These are phyloP conservation scores for Fusarium continuum DNA, from an alignment of 2,329 filamentous ascomycete genomes.

Conservation along the genomic window DNA sequence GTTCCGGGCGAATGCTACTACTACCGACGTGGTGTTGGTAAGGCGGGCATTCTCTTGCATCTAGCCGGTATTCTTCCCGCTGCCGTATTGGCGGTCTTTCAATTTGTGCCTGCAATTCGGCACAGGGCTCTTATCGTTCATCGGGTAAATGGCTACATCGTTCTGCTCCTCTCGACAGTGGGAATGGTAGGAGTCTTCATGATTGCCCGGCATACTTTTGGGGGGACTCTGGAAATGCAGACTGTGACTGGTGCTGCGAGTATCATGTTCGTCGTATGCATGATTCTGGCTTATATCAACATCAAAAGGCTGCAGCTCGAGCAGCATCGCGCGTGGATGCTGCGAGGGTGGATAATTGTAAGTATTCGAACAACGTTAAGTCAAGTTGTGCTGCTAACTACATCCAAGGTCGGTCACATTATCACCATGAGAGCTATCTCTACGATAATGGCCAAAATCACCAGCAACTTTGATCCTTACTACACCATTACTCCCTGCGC, in stretches of 20 bases:
- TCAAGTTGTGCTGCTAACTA: neutral
- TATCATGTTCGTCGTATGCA: constrained; percentile 54
- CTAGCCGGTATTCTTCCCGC: constrained; percentile 57
- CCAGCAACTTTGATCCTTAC: constrained; percentile 45
- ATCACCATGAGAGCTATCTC: constrained; percentile 62
- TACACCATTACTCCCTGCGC: constrained; percentile 54
- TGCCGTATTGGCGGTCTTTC: constrained; percentile 54
- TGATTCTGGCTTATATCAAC: constrained; percentile 62
- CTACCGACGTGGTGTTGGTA: constrained; percentile 40
- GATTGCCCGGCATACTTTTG: constrained; percentile 61
- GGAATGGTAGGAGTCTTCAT: constrained; percentile 62
- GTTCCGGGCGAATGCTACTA: constrained; percentile 55
- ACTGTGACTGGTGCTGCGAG: constrained; percentile 53
- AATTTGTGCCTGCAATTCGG: constrained; percentile 59
- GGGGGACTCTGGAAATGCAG: constrained; percentile 63
- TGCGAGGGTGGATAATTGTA: constrained; percentile 62
- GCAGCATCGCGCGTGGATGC: constrained; percentile 71
- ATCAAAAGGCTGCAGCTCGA: constrained; percentile 70
- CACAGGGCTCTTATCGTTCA: constrained; percentile 63
- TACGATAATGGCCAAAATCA: constrained; percentile 52
- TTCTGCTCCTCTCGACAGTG: constrained; percentile 58
- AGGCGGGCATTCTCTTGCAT: constrained; percentile 57
- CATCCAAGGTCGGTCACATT: constrained; percentile 54
- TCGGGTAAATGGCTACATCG: constrained; percentile 67
- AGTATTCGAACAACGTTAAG: neutral